Evolutionary conservation across 169 alveolate species (phyloP), one percentile per base, ranked within the genome.

Genomic region (Eimeria mitis): DNA sequence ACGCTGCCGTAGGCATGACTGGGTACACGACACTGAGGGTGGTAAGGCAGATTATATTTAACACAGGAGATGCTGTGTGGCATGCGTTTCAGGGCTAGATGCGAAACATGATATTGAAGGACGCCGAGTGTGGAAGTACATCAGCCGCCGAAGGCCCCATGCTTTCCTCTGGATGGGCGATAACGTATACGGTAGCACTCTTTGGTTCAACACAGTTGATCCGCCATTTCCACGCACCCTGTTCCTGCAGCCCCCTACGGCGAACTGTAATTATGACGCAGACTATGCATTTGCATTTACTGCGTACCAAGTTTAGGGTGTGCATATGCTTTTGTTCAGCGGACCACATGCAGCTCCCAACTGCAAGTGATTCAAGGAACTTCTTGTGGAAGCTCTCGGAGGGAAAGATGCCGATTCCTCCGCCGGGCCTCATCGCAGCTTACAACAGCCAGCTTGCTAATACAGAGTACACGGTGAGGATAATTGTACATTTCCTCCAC

Each of bases 81-180:
- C 52, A 11, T 63, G 68, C 11, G 42, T 9, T 63, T 87, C 71
- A 87, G 92, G 92, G 65, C 81, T 87, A 49, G 92, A 87, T 44
- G 71, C 71, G 81, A 63, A 87, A 37, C 92, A 63, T 63, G 89
- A 81, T 25, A 42, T n/a, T 42, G 96, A 92, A 83, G 94, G 89
- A 34, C 92, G 94, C 44, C 94, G 42, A 28, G 89, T 92, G n/a
- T 92, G 96, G 96, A 52, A 42, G 28, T 54, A 79, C 85, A 79
- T 92, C 25, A 0, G 73, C 56, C 70, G 94, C 83, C 91, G 94
- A 28, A 61, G 44, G 49, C 96, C 96, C 52, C 76, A 70, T 23
- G 87, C 89, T 31, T 92, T 92, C 34, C 94, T 88, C 44, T 83
- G 91, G 91, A 88, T 92, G 70, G 96, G 96, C 44, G 96, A 92